Evolutionary conservation across 371 early-diverging fungal species (phyloP).

Genomic region (Thermomucor indicae-seudaticae): DNA sequence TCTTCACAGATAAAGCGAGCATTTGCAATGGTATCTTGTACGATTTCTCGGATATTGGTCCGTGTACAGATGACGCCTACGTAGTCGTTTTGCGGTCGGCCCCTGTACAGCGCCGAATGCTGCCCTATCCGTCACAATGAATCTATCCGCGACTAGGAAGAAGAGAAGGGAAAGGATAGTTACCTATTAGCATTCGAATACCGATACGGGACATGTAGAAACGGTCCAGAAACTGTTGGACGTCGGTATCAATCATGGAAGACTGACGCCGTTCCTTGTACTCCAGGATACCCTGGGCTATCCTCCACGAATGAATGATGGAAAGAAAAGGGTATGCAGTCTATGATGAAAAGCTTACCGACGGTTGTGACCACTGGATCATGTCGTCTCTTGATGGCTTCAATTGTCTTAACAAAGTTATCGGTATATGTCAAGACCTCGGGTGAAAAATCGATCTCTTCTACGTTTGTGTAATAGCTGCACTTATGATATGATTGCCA

Average conservation of each 20-base stretch:
- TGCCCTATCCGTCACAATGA: no score
- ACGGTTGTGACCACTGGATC: slow-evolving; percentile 92
- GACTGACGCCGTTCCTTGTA: slow-evolving; percentile 73
- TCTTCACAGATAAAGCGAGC: slow-evolving; percentile 92
- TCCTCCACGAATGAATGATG: neutral
- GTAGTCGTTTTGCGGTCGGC: slow-evolving; percentile 63
- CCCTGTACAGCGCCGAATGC: slow-evolving; percentile 70
- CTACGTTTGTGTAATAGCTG: slow-evolving; percentile 60
- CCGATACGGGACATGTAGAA: slow-evolving; percentile 98
- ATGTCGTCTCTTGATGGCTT: slow-evolving; percentile 88
- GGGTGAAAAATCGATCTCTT: slow-evolving; percentile 59
- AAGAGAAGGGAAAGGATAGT: no score
- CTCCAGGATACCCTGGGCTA: slow-evolving; percentile 92
- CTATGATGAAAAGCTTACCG: slow-evolving; percentile 34
- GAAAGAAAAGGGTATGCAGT: neutral
- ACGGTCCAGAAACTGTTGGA: slow-evolving; percentile 93
- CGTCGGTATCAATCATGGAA: slow-evolving; percentile 67
- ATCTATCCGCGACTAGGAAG: no score
- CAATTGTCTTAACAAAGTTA: slow-evolving; percentile 81
- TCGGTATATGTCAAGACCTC: slow-evolving; percentile 78
- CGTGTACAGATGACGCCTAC: slow-evolving; percentile 95
- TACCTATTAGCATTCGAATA: slow-evolving; percentile 95
- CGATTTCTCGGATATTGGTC: slow-evolving; percentile 76
- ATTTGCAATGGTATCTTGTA: slow-evolving; percentile 88
- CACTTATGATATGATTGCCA: no score